Conservation (phyloP, 768 basidiomycete species). For the Suillus ampliporus region DNA sequence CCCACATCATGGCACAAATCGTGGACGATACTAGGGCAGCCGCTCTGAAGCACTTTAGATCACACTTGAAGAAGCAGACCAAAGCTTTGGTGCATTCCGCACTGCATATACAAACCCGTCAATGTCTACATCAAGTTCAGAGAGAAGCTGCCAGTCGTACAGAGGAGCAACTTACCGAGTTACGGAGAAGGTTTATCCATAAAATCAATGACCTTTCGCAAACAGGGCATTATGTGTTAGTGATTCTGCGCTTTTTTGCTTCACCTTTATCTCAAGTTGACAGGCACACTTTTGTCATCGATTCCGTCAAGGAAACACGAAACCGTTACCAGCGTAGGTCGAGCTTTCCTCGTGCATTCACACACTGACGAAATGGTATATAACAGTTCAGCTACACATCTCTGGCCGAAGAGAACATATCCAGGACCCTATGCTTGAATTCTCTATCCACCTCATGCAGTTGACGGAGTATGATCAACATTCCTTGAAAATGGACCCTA, state of each 20-base stretch:
- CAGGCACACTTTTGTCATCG: conserved; percentile 19
- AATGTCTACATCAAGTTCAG: conserved; percentile 1
- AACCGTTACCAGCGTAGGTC: neutral
- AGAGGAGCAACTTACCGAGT: conserved; percentile 14
- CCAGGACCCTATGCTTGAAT: conserved; percentile 23
- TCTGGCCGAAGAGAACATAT: conserved; percentile 24
- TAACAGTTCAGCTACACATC: conserved; percentile 7
- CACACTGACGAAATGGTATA: neutral
- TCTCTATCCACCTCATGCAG: conserved; percentile 34
- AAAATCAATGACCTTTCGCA: conserved; percentile 25
- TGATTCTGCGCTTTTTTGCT: neutral
- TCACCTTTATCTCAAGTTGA: neutral
- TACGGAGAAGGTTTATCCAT: conserved; percentile 26
- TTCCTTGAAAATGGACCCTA: conserved; percentile 30
- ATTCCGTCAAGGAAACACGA: neutral
- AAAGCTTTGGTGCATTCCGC: conserved; percentile 10
- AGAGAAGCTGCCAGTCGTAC: conserved; percentile 6
- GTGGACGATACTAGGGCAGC: neutral
- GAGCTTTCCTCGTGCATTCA: neutral
- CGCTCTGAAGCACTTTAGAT: neutral
- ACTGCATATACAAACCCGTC: conserved; percentile 17
- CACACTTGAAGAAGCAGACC: neutral
- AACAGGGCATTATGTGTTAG: conserved; percentile 13
- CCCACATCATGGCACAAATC: conserved; percentile 7
- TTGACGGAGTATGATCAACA: conserved; percentile 34